Conservation (phyloP, 192 early-diverging fungal species). For the Coemansia asiatica region DNA sequence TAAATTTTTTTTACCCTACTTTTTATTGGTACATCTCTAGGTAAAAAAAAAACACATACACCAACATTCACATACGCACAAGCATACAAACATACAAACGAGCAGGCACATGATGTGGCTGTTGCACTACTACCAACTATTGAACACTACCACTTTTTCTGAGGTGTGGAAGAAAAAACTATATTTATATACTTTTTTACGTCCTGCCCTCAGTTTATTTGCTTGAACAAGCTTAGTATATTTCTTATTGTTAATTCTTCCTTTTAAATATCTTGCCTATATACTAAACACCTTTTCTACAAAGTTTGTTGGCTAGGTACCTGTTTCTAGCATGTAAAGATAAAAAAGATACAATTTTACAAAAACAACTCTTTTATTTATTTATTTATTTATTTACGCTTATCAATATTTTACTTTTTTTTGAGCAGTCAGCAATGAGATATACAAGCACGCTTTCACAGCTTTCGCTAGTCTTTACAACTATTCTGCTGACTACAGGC, state of each 20-base stretch:
- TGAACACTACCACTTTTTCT: neutral
- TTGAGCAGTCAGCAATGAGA: constrained; percentile 5
- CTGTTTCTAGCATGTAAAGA: neutral
- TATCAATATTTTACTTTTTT: neutral
- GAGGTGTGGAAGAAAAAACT: neutral
- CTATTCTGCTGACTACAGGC: constrained; percentile 22
- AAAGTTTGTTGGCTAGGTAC: neutral
- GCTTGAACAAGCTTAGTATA: no score
- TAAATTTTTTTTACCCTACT: neutral
- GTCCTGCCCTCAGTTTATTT: neutral
- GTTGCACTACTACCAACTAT: neutral
- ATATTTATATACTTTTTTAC: neutral
- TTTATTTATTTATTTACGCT: neutral
- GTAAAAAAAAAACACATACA: neutral
- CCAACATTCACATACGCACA: neutral
- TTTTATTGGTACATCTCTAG: neutral
- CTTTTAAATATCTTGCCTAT: neutral
- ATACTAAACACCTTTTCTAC: neutral
- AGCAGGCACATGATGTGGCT: neutral
- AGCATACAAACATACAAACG: neutral
- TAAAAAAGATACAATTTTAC: no score
- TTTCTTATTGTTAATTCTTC: neutral
- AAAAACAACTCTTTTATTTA: no score
- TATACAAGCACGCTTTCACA: constrained; percentile 32
- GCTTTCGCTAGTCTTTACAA: constrained; percentile 19